Conservation (phyloP, 2,329 filamentous ascomycete genomes). For the Aureobasidium sp. region DNA sequence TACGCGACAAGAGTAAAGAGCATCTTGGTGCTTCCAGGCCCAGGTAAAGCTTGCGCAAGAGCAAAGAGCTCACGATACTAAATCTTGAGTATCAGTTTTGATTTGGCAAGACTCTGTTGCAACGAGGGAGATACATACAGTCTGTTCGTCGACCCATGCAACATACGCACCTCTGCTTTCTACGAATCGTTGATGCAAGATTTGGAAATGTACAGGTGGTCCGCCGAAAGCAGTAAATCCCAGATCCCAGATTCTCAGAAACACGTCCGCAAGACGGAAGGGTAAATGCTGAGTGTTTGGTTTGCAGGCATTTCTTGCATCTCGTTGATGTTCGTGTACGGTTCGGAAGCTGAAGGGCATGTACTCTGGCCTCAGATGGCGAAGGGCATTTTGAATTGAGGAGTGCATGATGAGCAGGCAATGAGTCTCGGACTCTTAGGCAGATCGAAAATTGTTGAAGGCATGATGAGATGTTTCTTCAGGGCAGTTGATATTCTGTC, state of each 20-base stretch:
- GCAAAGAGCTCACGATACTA: slow-evolving; percentile 67
- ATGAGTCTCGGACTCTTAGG: too few relatives aligned
- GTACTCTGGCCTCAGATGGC: neutral
- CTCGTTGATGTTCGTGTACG: neutral
- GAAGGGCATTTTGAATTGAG: neutral
- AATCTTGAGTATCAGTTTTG: neutral
- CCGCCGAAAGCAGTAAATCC: slow-evolving; percentile 60
- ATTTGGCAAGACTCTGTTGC: neutral
- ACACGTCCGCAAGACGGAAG: neutral
- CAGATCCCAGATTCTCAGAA: slow-evolving; percentile 42
- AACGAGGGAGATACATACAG: slow-evolving; percentile 33
- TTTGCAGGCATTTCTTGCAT: neutral
- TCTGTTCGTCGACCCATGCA: slow-evolving; percentile 59
- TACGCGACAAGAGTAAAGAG: slow-evolving; percentile 58
- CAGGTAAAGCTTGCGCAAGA: slow-evolving; percentile 57
- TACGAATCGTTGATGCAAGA: slow-evolving; percentile 55
- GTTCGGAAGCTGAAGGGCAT: neutral
- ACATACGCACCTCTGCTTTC: slow-evolving; percentile 33
- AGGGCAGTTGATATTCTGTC: neutral
- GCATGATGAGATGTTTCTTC: neutral
- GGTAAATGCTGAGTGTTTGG: neutral
- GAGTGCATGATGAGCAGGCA: neutral
- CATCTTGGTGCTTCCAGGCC: slow-evolving; percentile 64
- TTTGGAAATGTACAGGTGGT: slow-evolving; percentile 61
- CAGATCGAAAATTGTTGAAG: neutral